Evolutionary conservation across 2,329 filamentous ascomycete genomes (phyloP), one percentile per base, ranked within the genome.

Genomic region (Fusarium subtropicale): DNA sequence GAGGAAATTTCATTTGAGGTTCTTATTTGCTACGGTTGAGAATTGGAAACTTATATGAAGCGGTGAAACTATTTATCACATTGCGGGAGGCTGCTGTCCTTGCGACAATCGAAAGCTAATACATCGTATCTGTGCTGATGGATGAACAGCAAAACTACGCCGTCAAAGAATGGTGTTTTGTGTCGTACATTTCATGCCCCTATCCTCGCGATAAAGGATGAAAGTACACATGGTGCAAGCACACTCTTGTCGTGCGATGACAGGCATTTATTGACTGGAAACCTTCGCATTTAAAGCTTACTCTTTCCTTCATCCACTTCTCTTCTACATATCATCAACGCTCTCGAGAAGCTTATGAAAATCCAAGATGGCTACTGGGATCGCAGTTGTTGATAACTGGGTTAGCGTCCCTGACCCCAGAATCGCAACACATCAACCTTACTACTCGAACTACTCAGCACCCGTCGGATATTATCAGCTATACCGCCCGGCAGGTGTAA

Each of bases 341-440:
- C 54, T 36, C 24, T 31, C 9, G 20, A 22, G 18, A 31, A 7
- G 18, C 11, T 24, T 9, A 8, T 7, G 33, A 39, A 33, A 20
- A 3, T n/a, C 12, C 11, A 39, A 26, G 6, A 73, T 73, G 70
- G 51, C 46, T 2, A 22, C 64, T 18, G 52, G 56, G 28, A 60
- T 73, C 18, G 58, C 63, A 41, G 60, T 65, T 20, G 52, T 68
- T 16, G 57, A 67, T 22, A 41, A 57, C 42, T 61, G 60, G 36
- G 15, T 34, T 30, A 28, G 16, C 9, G 41, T 53, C 26, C 42
- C 58, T 33, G 39, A 50, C 18, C 31, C 26, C 20, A 42, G 33
- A 46, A 31, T 38, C 30, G n/a, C 26, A 28, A 36, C 50, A 42
- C 38, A 20, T 20, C 38, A 46, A 30, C 46, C 30, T 7, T 56